Base-by-base conservation (phyloP, 768 basidiomycete genomes). In the Russula sp. region DNA sequence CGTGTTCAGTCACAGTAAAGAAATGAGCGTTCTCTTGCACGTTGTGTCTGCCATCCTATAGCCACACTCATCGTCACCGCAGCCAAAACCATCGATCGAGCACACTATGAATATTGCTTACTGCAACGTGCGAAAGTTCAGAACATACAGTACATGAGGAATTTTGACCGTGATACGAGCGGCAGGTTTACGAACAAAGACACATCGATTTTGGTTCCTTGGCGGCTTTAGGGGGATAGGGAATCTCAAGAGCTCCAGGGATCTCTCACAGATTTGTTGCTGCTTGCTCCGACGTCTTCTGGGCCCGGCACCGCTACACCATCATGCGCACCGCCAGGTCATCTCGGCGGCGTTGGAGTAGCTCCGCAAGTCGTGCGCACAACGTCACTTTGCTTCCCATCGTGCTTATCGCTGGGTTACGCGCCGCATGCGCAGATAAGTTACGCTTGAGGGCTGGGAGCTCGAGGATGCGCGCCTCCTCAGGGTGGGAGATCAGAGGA, bases 291-390 rank as follows among this genome's bases (percentile, higher is more conserved):
- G 14, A 16, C 44, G 6, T 57, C 32, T 35, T 39, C 48, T 18
- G 35, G 35, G 34, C 22, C 57, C 47, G 8, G 34, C 57, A 8
- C 45, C 57, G 57, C 63, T 68, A 68, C 27, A 82, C 55, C 77
- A 80, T 75, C 44, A 78, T 77, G 57, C 79, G 73, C 27, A 85
- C 83, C 16, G 80, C 63, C 64, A 85, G 68, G 69, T 88, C 87
- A 67, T 73, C 71, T 63, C 75, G 68, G 64, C 86, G 76, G 61
- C 66, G 75, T 67, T 77, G 74, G 64, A 88, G 71, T 20, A 88
- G 71, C 4, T 68, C 70, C 44, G 68, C 64, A 45, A 88, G 75
- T 45, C 84, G 76, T 35, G 76, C 75, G 4, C 71, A 73, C 77
- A 88, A 77, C 69, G 85, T 82, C 14, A 65, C 67, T 62, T 78